These are phyloP conservation scores for Lithospermum erythrorhizon DNA, from an alignment of 257 asterid genomes.

Conservation along the genomic window DNA sequence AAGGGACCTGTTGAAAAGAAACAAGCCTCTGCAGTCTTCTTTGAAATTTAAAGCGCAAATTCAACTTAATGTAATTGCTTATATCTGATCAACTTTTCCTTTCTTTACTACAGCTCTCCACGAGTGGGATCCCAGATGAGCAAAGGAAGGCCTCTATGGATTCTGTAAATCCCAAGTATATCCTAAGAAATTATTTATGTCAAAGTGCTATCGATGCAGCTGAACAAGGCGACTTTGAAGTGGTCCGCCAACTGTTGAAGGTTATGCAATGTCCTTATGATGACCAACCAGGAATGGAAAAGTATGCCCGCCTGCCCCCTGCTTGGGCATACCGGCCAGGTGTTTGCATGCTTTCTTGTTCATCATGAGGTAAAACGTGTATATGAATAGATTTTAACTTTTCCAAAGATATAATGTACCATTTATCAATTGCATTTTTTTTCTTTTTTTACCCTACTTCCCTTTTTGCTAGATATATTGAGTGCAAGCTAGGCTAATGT, in stretches of 20 bases:
- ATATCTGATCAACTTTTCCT: neutral
- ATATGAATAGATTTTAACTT: neutral
- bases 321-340: constrained; percentile 99
- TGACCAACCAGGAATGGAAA: constrained; percentile 96
- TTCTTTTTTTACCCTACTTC: too few species aligned
- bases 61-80: neutral
- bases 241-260: constrained; percentile 55
- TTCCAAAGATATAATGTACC: neutral
- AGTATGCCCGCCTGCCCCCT: constrained; percentile 87
- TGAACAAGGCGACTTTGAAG: constrained; percentile 78
- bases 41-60: neutral
- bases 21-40: too few species aligned
- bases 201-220: constrained; percentile 96
- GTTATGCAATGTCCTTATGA: constrained; percentile 72
- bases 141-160: constrained; percentile 79
- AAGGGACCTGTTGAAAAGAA: too few species aligned
- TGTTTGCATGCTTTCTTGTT: constrained; percentile 97
- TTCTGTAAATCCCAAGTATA: constrained; percentile 73
- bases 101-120: constrained; percentile 37
- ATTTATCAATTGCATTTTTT: too few species aligned
- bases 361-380: constrained; percentile 38
- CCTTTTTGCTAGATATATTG: neutral
- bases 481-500: neutral
- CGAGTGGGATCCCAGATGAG: constrained; percentile 47
- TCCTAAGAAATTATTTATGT: constrained; percentile 83